Evolutionary conservation across 805 yeast genomes (phyloP).

Genomic region (Ogataea trehaloabstinens): DNA sequence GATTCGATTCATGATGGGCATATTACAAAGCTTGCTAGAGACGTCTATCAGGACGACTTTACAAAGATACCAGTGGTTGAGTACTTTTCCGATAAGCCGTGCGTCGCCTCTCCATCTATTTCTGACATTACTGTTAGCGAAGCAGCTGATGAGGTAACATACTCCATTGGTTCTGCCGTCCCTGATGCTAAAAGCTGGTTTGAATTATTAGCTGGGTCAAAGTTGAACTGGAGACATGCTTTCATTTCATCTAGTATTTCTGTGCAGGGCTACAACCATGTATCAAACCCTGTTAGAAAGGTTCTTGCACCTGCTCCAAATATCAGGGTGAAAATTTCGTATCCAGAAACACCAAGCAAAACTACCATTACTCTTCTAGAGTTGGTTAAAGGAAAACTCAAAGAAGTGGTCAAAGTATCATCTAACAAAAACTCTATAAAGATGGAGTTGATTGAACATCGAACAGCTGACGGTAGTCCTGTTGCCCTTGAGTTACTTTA

Average conservation of each 20-base stretch:
- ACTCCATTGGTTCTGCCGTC: slow-evolving; percentile 37
- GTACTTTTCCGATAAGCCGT: slow-evolving; percentile 73
- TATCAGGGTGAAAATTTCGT: slow-evolving; percentile 57
- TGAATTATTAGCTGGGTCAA: slow-evolving; percentile 72
- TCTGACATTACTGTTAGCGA: slow-evolving; percentile 37
- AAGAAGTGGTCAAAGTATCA: slow-evolving; percentile 64
- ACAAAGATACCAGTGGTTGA: slow-evolving; percentile 83
- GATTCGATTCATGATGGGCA: slow-evolving; percentile 91
- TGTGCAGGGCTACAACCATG: slow-evolving; percentile 83
- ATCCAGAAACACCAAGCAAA: slow-evolving; percentile 50
- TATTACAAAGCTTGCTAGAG: slow-evolving; percentile 63
- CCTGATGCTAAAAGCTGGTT: slow-evolving; percentile 61
- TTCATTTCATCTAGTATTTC: slow-evolving; percentile 73
- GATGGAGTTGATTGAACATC: slow-evolving; percentile 77
- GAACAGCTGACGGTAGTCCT: slow-evolving; percentile 76
- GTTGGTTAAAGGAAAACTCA: slow-evolving; percentile 65
- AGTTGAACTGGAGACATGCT: slow-evolving; percentile 88
- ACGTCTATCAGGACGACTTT: slow-evolving; percentile 67
- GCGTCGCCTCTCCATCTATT: slow-evolving; percentile 37
- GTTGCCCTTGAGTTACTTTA: slow-evolving; percentile 76
- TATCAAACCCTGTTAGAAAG: slow-evolving; percentile 73
- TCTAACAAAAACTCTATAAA: slow-evolving; percentile 55
- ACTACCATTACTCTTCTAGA: slow-evolving; percentile 67
- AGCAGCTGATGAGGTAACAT: slow-evolving; percentile 32
- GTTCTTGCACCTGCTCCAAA: slow-evolving; percentile 72